Base-by-base conservation (phyloP, 306 rosid species). In the Herpetospermum pedunculosum region DNA sequence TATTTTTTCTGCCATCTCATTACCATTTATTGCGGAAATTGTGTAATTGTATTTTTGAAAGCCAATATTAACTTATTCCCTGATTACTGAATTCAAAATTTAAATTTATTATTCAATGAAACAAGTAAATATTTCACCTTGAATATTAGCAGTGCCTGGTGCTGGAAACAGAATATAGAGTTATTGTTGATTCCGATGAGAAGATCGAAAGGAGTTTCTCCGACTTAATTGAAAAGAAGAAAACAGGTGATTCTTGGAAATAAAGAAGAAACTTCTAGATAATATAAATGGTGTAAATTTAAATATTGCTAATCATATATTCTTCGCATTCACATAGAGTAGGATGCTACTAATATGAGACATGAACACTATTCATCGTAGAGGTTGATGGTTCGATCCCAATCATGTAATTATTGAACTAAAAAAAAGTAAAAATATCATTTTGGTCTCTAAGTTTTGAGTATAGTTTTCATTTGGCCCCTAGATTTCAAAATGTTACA, bases 101-200 rank as follows among this genome's bases (percentile, higher is more conserved):
- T 41, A 4, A 19, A 8, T 34, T 54, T 11, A 25, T 46, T 47
- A 29, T 49, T 71, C 75, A 18, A 28, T 8, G 43, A 19, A 49
- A 29, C 14, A 3, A 34, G 26, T n/a, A 35, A 50, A n/a, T 63
- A 72, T 79, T 34, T 38, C 44, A 8, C 55, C 30, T 26, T 68
- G 37, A 65, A 72, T 77, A 78, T 60, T 79, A 82, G 63, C 86
- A 81, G 85, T 18, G 18, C 72, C 41, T 74, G 34, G 78, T 81
- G 79, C 89, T 83, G 84, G 92, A 80, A 82, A 82, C 81, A 78
- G 86, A 82, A 81, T 60, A 76, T 64, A 80, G 84, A 84, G 74
- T 95, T 74, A 72, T 88, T 79, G 85, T 91, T 52, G 97, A 89
- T 64, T 89, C 97, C 3, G 99, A 95, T 68, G 99, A 91, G 83